These are phyloP conservation scores for Eucommia ulmoides DNA, from an alignment of 257 asterid species.

Conservation along the genomic window DNA sequence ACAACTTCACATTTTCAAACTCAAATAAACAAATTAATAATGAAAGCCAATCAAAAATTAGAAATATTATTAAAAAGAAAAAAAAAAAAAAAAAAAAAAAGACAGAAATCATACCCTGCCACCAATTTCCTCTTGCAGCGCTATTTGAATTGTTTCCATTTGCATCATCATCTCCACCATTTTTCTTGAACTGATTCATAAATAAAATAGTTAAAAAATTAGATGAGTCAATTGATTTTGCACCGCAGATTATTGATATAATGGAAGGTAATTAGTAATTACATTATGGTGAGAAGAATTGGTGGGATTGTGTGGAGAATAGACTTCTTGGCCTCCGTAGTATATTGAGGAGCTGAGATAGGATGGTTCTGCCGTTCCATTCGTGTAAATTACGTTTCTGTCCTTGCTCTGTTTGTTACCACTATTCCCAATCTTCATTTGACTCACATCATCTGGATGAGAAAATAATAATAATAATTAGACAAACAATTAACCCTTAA, in stretches of 20 bases:
- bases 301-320: conserved; percentile 29
- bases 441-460: conserved; percentile 27
- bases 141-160: conserved; percentile 35
- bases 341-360: conserved; percentile 65
- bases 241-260: too few species aligned
- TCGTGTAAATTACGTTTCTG: conserved; percentile 19
- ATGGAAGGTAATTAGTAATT: conserved; percentile 9
- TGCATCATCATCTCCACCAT: conserved; percentile 33
- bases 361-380: conserved; percentile 42
- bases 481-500: too few species aligned
- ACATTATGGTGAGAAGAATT: conserved; percentile 30
- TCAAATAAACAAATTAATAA: too few species aligned
- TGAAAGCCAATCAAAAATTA: too few species aligned
- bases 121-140: conserved; percentile 88
- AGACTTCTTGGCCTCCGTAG: conserved; percentile 73
- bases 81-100: background rate
- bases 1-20: too few species aligned
- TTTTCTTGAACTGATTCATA: conserved; percentile 34
- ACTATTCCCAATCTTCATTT: conserved; percentile 15
- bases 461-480: too few species aligned
- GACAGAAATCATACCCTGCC: conserved; percentile 41
- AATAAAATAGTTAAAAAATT: too few species aligned
- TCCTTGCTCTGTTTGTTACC: conserved; percentile 13
- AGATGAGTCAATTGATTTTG: too few species aligned
- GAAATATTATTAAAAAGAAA: background rate